Conservation (phyloP, 2,329 filamentous ascomycete species). For the Pezicula radicicola region DNA sequence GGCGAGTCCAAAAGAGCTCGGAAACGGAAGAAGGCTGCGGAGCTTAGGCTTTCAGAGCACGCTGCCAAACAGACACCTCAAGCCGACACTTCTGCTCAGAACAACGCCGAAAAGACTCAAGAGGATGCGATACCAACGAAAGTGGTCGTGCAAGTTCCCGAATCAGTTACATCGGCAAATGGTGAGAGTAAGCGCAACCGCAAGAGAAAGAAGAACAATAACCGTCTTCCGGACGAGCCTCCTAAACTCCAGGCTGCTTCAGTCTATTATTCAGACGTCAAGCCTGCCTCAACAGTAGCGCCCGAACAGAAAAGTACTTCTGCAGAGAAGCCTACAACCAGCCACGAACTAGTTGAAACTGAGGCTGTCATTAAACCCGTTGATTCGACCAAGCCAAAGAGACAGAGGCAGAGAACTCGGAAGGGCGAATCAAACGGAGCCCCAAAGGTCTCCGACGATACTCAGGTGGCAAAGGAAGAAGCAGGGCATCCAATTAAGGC, state of each 20-base stretch:
- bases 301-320: neutral
- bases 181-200: constrained; percentile 10
- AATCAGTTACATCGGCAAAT: neutral
- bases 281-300: neutral
- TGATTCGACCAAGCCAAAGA: too few relatives aligned
- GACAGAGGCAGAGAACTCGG: too few relatives aligned
- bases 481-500: too few relatives aligned
- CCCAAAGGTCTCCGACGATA: too few relatives aligned
- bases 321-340: too few relatives aligned
- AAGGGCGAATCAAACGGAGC: too few relatives aligned
- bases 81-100: neutral
- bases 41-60: too few relatives aligned
- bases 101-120: neutral
- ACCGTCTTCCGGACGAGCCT: constrained; percentile 10
- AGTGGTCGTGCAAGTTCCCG: neutral
- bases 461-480: too few relatives aligned
- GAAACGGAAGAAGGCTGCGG: too few relatives aligned
- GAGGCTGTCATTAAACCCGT: too few relatives aligned
- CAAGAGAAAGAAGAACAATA: constrained; percentile 20
- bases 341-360: neutral
- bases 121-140: neutral
- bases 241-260: neutral
- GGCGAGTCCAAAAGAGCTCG: too few relatives aligned
- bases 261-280: neutral
- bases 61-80: too few relatives aligned